These are phyloP conservation scores for Suillus plorans DNA, from an alignment of 768 basidiomycete species.

Conservation along the genomic window DNA sequence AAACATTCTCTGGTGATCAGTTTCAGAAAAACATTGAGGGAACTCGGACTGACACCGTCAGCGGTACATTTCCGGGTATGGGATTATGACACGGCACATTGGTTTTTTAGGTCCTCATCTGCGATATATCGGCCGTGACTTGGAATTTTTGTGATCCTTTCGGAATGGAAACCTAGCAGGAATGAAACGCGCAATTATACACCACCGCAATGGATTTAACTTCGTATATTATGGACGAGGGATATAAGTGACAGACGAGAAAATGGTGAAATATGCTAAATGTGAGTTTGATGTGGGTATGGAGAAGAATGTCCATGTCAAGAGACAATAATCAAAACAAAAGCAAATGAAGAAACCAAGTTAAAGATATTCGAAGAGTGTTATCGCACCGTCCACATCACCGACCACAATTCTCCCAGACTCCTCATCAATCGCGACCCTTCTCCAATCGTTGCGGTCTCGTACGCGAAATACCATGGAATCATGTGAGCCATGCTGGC, in stretches of 20 bases:
- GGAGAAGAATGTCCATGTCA: neutral
- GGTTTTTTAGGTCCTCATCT: slow-evolving; percentile 47
- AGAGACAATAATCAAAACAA: neutral
- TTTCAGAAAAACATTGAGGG: slow-evolving; percentile 55
- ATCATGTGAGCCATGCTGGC: neutral
- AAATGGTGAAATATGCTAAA: neutral
- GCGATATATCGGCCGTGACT: neutral
- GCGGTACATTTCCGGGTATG: neutral
- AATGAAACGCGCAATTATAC: neutral
- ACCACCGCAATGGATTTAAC: neutral
- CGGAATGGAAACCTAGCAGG: neutral
- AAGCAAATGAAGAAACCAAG: neutral
- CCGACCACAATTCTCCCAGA: slow-evolving; percentile 38
- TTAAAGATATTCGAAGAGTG: slow-evolving; percentile 50
- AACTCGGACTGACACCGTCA: slow-evolving; percentile 69
- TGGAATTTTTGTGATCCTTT: no score
- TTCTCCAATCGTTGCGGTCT: slow-evolving; percentile 50
- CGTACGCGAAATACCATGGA: slow-evolving; percentile 45
- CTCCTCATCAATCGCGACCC: slow-evolving; percentile 39
- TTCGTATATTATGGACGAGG: neutral
- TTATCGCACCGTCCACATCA: slow-evolving; percentile 43
- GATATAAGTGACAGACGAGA: neutral
- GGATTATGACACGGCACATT: neutral
- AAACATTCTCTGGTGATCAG: slow-evolving; percentile 55
- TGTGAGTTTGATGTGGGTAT: neutral